Conservation (phyloP, 345 rosid species). For the Eucalyptus pumila region DNA sequence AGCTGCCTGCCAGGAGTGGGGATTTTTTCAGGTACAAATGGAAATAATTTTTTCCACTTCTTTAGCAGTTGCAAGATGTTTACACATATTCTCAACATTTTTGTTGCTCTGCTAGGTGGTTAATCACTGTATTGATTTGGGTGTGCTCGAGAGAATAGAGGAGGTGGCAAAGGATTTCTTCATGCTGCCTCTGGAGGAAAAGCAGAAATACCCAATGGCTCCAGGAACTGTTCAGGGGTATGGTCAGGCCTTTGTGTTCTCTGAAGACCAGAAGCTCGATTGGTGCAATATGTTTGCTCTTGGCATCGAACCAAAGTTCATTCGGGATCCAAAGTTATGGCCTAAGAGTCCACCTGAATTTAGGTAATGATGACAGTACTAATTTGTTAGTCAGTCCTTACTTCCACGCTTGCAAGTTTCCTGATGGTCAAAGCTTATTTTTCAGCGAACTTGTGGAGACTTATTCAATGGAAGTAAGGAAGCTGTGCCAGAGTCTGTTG, state of each 20-base stretch:
- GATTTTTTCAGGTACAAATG: conserved; percentile 76
- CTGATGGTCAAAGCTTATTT: not conserved
- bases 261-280: conserved; percentile 89
- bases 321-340: conserved; percentile 77
- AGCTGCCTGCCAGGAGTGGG: conserved; percentile 87
- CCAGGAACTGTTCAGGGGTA: conserved; percentile 95
- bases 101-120: conserved; percentile 32
- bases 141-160: conserved; percentile 49
- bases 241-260: conserved; percentile 92
- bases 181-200: conserved; percentile 74
- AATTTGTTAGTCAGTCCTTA: not conserved
- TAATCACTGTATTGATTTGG: conserved; percentile 63
- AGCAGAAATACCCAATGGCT: conserved; percentile 72
- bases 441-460: conserved; percentile 58
- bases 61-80: not conserved
- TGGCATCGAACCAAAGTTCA: conserved; percentile 63
- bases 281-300: conserved; percentile 99
- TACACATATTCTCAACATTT: not conserved
- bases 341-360: conserved; percentile 59
- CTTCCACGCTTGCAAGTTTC: not conserved
- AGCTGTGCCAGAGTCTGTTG: conserved; percentile 50
- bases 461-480: conserved; percentile 59
- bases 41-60: not conserved
- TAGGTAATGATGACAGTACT: conserved; percentile 27
- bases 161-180: conserved; percentile 66